Evolutionary conservation across 441 rosid genomes (phyloP).

Genomic region (Cnidoscolus chayamansa): DNA sequence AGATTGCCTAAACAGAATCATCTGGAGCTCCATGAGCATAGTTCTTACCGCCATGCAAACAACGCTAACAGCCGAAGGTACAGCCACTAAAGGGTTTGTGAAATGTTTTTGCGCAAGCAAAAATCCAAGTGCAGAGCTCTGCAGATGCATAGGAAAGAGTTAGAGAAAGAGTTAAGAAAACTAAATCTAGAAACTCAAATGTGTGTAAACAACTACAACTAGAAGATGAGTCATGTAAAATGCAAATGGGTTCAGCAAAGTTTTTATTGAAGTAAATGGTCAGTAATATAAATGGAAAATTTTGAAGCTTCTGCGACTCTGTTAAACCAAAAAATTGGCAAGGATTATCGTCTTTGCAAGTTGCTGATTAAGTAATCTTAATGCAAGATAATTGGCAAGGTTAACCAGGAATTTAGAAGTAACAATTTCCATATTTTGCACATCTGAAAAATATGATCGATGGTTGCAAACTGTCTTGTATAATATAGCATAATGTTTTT

Average conservation of each 20-base stretch:
- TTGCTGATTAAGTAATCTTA: not conserved
- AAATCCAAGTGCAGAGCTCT: conserved; percentile 96
- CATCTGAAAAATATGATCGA: not conserved
- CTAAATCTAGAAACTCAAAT: not conserved
- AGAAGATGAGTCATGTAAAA: not conserved
- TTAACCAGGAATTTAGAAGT: not conserved
- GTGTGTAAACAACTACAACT: not conserved
- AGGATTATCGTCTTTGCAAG: not conserved
- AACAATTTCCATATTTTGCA: not conserved
- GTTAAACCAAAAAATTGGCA: not conserved
- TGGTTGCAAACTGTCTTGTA: too few relatives aligned
- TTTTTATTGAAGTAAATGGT: not conserved
- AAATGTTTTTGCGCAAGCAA: conserved; percentile 92
- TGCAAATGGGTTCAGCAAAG: not conserved
- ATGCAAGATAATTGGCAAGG: not conserved
- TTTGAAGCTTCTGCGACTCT: not conserved
- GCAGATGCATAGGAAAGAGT: conserved; percentile 20
- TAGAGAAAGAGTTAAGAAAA: not conserved
- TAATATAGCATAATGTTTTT: not conserved
- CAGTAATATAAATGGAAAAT: not conserved
- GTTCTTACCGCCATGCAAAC: conserved; percentile 91
- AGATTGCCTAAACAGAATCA: not conserved
- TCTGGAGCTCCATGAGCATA: not conserved
- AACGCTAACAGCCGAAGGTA: conserved; percentile 95
- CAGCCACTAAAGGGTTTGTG: conserved; percentile 89